Conservation (phyloP, 1,139 yeast species). For the Pichia sp. region DNA sequence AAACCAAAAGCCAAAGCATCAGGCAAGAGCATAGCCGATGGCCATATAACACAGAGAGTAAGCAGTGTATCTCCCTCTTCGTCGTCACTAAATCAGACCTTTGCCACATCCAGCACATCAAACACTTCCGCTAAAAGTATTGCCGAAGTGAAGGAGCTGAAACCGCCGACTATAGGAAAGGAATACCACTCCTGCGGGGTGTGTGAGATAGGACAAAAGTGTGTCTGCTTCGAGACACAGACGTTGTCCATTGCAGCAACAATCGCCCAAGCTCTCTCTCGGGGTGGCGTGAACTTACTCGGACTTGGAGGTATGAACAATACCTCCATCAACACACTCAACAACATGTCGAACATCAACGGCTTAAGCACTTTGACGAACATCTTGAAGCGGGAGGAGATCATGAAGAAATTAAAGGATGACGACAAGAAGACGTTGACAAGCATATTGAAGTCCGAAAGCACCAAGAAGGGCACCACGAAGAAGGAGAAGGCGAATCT, state of each 20-base stretch:
- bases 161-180: neutral
- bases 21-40: neutral
- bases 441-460: conserved; percentile 4
- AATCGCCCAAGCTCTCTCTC: conserved; percentile 14
- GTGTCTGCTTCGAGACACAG: conserved; percentile 11
- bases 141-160: neutral
- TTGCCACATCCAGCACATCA: neutral
- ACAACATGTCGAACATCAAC: neutral
- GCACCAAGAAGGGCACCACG: neutral
- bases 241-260: conserved; percentile 13
- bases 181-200: conserved; percentile 15
- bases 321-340: conserved; percentile 5
- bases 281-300: conserved; percentile 12
- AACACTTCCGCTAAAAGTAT: neutral
- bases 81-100: neutral
- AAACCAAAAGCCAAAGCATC: neutral
- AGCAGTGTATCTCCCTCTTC: neutral
- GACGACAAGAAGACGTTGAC: conserved; percentile 11
- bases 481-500: conserved; percentile 1
- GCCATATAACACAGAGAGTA: neutral
- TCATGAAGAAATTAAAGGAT: conserved; percentile 14
- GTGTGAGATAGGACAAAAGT: conserved; percentile 14
- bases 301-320: conserved; percentile 10
- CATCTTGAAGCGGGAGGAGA: conserved; percentile 14
- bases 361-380: conserved; percentile 9